These are phyloP conservation scores for Anthracocystis panici-leucophaei DNA, from an alignment of 1,284 basidiomycete species.

Conservation along the genomic window DNA sequence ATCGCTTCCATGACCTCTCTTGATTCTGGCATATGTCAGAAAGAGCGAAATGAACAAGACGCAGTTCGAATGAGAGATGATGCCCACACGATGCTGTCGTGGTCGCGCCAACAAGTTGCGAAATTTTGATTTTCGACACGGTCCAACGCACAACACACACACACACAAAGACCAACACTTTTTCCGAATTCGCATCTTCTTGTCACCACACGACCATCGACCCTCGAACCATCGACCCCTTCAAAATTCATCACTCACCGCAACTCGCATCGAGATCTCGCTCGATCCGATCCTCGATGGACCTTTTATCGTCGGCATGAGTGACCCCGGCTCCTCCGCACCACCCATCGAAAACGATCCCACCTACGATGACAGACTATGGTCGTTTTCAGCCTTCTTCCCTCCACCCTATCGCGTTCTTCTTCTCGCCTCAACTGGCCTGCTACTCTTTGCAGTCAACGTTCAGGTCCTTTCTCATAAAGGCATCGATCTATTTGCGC, in stretches of 20 bases:
- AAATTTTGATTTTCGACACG: too few species aligned
- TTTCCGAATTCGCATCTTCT: neutral
- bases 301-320: conserved; percentile 16
- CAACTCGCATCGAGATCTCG: neutral
- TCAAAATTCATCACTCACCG: neutral
- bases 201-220: conserved; percentile 1
- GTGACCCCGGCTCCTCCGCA: conserved; percentile 25
- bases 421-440: conserved; percentile 58
- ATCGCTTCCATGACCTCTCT: neutral
- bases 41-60: conserved; percentile 2
- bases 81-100: too few species aligned
- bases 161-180: conserved; percentile 16
- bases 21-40: neutral
- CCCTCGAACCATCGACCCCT: neutral
- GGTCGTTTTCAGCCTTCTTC: conserved; percentile 59
- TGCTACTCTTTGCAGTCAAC: conserved; percentile 60
- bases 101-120: too few species aligned
- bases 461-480: conserved; percentile 49
- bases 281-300: neutral
- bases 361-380: conserved; percentile 20
- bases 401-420: conserved; percentile 67
- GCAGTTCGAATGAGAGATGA: too few species aligned
- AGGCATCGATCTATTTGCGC: conserved; percentile 58
- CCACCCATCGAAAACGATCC: conserved; percentile 25
- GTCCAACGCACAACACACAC: neutral